Base-by-base conservation (phyloP, 2,329 filamentous ascomycete genomes). In the Eutypella sp. region DNA sequence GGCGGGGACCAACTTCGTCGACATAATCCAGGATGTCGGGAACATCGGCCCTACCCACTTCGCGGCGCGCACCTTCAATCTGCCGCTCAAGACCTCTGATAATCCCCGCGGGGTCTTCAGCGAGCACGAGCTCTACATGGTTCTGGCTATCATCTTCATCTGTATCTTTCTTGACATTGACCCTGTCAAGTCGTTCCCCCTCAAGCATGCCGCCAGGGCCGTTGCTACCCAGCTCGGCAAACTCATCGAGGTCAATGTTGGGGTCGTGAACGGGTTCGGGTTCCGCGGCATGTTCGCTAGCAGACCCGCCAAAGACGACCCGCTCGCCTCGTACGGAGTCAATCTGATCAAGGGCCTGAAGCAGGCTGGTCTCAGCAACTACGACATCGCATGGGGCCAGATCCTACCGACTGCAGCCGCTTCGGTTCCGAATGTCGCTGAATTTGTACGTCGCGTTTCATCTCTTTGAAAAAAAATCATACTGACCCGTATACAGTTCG, bases 381-480 rank as follows among this genome's bases (percentile, higher is more conserved):
- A 81, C 20, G 83, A 90, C 42, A 81, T 90, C 49, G 81, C 85
- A 0, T 88, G 82, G 79, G 76, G 76, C 20, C 82, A 88, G 59
- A 75, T 90, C 33, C 57, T 90, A 41, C 86, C 87, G 0, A 82
- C 82, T 0, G 80, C 82, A 1, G 76, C 75, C 4, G 78, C 82
- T 2, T 77, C 85, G 63, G 81, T 87, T 7, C 82, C 87, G 1
- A 87, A 81, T 56, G 84, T 90, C 61, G 82, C 79, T 2, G 79
- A 87, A 57, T 72, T 85, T 56, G 77, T 82, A 65, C 65, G 74
- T 69, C 41, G 18, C 31, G 10, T 41, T 6, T 10, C 9, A 16
- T 9, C 15, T 36, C 5, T 22, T 9, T 31, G 5, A 31, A 2
- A 2, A 8, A 4, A 19, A n/a, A 3, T 10, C 9, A 22, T 3